Conservation (phyloP, 2,329 filamentous ascomycete species). For the Fusarium domesticum region DNA sequence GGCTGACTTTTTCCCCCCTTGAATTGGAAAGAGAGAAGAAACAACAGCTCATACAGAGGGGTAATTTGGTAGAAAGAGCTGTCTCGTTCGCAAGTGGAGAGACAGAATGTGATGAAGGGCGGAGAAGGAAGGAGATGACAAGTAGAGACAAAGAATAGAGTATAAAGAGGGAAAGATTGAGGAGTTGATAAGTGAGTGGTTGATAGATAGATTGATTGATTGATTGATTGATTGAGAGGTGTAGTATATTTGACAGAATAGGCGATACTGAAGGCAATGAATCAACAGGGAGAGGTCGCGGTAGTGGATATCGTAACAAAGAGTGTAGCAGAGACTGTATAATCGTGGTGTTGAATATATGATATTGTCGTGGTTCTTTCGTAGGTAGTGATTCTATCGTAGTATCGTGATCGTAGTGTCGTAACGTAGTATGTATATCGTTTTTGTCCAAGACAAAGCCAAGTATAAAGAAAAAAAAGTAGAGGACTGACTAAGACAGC, state of each 20-base stretch:
- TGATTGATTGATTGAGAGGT: neutral
- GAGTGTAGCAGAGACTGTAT: neutral
- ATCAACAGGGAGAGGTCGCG: too few relatives aligned
- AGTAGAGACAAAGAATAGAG: conserved; percentile 2
- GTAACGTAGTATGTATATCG: too few relatives aligned
- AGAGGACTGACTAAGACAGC: too few relatives aligned
- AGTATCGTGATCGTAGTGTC: neutral
- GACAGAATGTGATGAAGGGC: conserved; percentile 9
- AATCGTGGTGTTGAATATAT: neutral
- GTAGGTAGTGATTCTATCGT: neutral
- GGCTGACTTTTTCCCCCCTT: neutral
- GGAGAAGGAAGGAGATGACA: conserved; percentile 16
- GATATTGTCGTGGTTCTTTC: neutral
- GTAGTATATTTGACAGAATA: neutral
- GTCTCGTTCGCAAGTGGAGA: conserved; percentile 11
- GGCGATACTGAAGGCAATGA: too few relatives aligned
- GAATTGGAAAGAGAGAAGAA: neutral
- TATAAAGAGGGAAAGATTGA: conserved; percentile 1
- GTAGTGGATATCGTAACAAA: too few relatives aligned
- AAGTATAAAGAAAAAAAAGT: too few relatives aligned
- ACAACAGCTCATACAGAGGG: neutral
- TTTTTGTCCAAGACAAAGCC: too few relatives aligned
- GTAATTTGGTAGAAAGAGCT: conserved; percentile 4
- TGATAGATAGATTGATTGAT: neutral
- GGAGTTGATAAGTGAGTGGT: neutral